Conservation (phyloP, 2,329 filamentous ascomycete species). For the Ophiostoma ips region DNA sequence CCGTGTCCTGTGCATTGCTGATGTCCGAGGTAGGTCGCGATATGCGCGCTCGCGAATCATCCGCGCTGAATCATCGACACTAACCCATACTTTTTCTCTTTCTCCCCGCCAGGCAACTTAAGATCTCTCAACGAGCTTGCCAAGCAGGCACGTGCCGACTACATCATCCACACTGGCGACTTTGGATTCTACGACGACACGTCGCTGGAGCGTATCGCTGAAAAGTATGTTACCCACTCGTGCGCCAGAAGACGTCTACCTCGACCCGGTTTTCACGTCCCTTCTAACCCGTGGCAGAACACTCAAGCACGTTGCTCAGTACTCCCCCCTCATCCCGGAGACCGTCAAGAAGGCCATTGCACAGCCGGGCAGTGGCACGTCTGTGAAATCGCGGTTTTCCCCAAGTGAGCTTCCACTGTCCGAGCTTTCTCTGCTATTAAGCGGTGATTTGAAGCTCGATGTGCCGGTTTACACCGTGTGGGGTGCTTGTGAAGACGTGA, state of each 20-base stretch:
- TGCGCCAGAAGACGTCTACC: too few relatives aligned
- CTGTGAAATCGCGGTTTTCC: constrained; percentile 75
- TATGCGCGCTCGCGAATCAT: not conserved
- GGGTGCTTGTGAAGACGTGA: constrained; percentile 97
- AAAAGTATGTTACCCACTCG: constrained; percentile 59
- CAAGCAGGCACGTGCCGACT: constrained; percentile 84
- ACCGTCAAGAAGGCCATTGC: constrained; percentile 54
- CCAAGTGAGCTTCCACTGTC: constrained; percentile 78
- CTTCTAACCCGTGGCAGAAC: constrained; percentile 43
- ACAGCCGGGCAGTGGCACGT: constrained; percentile 47
- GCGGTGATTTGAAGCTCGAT: constrained; percentile 78
- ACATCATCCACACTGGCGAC: constrained; percentile 97
- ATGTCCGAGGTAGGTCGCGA: constrained; percentile 48
- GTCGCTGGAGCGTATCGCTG: constrained; percentile 90
- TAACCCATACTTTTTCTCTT: too few relatives aligned
- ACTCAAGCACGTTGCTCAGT: constrained; percentile 94
- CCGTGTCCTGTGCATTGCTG: constrained; percentile 55
- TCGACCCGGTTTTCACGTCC: not conserved
- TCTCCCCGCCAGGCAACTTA: constrained; percentile 74
- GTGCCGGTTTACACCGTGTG: constrained; percentile 97
- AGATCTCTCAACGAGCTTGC: constrained; percentile 92
- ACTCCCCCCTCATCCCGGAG: constrained; percentile 86
- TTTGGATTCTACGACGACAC: constrained; percentile 98
- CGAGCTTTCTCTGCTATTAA: constrained; percentile 78
- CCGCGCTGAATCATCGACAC: not conserved